These are phyloP conservation scores for Chondrostereum purpureum DNA, from an alignment of 1,284 basidiomycete species.

Conservation along the genomic window DNA sequence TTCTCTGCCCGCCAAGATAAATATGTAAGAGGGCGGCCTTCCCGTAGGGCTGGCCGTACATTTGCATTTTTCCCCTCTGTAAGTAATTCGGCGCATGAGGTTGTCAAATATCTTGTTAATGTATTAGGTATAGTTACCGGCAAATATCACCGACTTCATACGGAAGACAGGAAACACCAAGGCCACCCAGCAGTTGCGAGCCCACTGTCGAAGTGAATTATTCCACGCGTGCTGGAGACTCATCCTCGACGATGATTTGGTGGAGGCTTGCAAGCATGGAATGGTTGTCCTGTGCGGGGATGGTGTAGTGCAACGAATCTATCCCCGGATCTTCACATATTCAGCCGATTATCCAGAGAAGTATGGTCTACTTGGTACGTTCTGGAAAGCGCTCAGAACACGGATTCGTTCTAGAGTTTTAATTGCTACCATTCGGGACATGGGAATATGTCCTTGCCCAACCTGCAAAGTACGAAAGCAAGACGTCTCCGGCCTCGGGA, in stretches of 20 bases:
- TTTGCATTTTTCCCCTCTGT: background rate
- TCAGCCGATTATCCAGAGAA: conserved; percentile 26
- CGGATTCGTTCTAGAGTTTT: background rate
- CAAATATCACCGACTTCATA: no score
- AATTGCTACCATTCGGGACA: conserved; percentile 1
- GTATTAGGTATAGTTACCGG: no score
- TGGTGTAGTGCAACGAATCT: conserved; percentile 18
- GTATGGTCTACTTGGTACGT: conserved; percentile 11
- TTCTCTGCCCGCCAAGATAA: background rate
- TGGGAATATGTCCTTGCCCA: background rate
- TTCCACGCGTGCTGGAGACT: conserved; percentile 21
- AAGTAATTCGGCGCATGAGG: background rate
- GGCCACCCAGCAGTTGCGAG: conserved; percentile 13
- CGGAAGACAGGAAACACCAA: conserved; percentile 1
- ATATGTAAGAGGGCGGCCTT: background rate
- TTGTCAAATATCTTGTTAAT: background rate
- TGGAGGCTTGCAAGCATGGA: conserved; percentile 22
- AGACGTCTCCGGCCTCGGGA: background rate
- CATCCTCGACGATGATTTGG: conserved; percentile 22
- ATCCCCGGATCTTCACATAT: conserved; percentile 21
- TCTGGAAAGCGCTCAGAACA: background rate
- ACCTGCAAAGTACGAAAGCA: background rate
- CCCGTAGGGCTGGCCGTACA: background rate
- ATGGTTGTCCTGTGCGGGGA: conserved; percentile 19
- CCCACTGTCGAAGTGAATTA: conserved; percentile 23